Conservation (phyloP, 108 stramenopile species). For the Aurantiochytrium sp. region DNA sequence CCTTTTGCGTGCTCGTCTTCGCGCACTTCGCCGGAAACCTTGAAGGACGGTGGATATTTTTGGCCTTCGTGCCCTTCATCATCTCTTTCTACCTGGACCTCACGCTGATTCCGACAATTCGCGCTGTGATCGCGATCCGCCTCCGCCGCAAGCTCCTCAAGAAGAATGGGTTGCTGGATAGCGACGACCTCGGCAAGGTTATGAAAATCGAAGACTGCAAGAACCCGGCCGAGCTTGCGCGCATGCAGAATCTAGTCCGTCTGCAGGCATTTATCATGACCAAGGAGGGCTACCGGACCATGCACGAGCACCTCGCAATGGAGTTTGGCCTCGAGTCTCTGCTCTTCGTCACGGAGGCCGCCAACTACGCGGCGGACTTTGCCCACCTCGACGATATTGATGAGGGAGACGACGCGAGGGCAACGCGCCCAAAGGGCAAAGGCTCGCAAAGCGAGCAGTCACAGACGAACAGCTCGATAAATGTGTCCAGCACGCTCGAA, state of each 20-base stretch:
- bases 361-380: neutral
- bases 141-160: neutral
- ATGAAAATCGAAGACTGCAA: neutral
- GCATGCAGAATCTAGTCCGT: neutral
- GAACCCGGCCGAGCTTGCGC: neutral
- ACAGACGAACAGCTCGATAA: neutral
- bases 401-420: neutral
- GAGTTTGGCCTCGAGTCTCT: conserved; percentile 18
- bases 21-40: neutral
- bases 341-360: neutral
- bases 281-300: neutral
- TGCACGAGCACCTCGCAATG: neutral
- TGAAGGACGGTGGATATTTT: neutral
- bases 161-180: neutral
- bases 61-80: conserved; percentile 6
- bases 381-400: neutral
- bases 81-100: neutral
- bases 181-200: neutral
- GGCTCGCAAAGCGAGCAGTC: neutral
- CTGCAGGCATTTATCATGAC: conserved; percentile 13
- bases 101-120: neutral
- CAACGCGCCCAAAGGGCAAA: neutral
- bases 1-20: neutral
- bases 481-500: neutral
- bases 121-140: neutral